Evolutionary conservation across 1,284 basidiomycete species (phyloP).

Genomic region (Tilletia caries): DNA sequence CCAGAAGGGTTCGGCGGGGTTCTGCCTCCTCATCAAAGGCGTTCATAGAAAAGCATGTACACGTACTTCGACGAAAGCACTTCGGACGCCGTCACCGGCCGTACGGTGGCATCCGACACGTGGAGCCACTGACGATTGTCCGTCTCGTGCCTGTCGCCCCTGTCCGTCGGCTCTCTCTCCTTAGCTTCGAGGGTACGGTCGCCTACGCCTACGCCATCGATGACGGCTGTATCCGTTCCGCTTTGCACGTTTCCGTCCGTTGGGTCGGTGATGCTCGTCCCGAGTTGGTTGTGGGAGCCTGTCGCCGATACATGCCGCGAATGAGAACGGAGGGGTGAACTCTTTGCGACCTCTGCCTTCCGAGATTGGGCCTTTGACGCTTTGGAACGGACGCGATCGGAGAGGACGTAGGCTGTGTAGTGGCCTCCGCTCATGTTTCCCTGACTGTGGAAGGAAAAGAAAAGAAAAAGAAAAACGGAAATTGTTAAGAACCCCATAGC

Average conservation of each 20-base stretch:
- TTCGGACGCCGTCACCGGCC: constrained; percentile 75
- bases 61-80: constrained; percentile 77
- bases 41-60: constrained; percentile 85
- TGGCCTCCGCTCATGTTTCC: constrained; percentile 42
- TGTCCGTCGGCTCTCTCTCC: too few relatives aligned
- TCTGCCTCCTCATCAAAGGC: constrained; percentile 52
- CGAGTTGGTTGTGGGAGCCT: background rate
- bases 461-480: background rate
- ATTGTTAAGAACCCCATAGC: background rate
- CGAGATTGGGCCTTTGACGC: background rate
- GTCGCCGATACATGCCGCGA: background rate
- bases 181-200: too few relatives aligned
- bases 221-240: too few relatives aligned
- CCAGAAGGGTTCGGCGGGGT: too few relatives aligned
- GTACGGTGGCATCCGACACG: constrained; percentile 73
- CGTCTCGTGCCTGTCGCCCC: constrained; percentile 20
- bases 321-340: background rate
- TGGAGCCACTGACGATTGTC: constrained; percentile 76
- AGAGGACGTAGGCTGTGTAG: constrained; percentile 45
- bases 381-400: constrained; percentile 22
- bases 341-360: background rate
- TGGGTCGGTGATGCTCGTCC: background rate
- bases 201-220: too few relatives aligned
- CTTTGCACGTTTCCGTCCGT: background rate
- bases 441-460: constrained; percentile 19